Conservation (phyloP, 2,329 filamentous ascomycete genomes). For the Monosporascus cannonballus region DNA sequence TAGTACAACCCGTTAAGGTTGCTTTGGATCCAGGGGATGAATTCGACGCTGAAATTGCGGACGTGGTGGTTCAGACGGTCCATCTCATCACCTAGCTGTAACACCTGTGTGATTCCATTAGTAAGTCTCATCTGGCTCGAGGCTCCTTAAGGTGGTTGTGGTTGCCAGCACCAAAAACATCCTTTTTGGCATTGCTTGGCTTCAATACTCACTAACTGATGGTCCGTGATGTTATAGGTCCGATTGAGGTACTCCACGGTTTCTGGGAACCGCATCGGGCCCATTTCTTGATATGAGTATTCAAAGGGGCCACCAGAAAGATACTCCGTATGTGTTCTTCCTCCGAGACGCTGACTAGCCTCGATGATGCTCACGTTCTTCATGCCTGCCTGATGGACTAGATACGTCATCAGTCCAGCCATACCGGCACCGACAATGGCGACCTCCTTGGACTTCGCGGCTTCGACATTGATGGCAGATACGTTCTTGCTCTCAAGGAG, state of each 20-base stretch:
- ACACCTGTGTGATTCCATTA: conserved; percentile 30
- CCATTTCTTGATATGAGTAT: conserved; percentile 64
- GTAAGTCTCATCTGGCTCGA: background rate
- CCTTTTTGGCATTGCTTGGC: background rate
- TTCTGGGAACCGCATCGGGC: conserved; percentile 59
- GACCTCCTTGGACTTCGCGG: conserved; percentile 51
- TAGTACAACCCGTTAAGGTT: conserved; percentile 49
- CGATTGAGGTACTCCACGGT: conserved; percentile 45
- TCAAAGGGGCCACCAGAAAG: conserved; percentile 52
- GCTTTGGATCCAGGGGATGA: conserved; percentile 57
- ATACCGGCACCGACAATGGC: conserved; percentile 63
- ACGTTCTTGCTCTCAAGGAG: conserved; percentile 50
- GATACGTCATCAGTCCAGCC: conserved; percentile 55
- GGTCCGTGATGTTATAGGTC: conserved; percentile 54
- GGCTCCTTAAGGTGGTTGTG: too few species aligned
- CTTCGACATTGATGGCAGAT: conserved; percentile 42
- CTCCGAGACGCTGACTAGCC: conserved; percentile 53
- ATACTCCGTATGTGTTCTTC: conserved; percentile 58
- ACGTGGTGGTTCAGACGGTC: conserved; percentile 53
- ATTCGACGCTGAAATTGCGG: conserved; percentile 45
- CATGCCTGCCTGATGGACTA: conserved; percentile 47
- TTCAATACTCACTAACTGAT: conserved; percentile 40
- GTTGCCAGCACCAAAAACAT: background rate
- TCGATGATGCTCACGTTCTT: conserved; percentile 58
- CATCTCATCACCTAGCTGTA: conserved; percentile 54